Evolutionary conservation across 768 basidiomycete genomes (phyloP).

Genomic region (Trichaptum fuscoviolaceum): DNA sequence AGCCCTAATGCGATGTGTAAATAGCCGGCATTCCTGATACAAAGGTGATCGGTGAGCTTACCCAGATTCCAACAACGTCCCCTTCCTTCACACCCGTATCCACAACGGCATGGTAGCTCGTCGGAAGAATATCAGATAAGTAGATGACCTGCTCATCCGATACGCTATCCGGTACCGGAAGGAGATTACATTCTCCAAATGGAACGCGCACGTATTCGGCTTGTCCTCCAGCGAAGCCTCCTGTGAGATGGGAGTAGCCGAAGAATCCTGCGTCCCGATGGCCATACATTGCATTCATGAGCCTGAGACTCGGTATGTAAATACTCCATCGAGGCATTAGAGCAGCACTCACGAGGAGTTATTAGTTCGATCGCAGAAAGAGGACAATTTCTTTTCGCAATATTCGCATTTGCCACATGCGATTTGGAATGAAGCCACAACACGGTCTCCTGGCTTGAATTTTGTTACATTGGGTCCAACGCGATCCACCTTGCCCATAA

Average conservation of each 20-base stretch:
- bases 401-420: constrained; percentile 69
- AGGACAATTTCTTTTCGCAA: constrained; percentile 68
- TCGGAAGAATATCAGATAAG: constrained; percentile 61
- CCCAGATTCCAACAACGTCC: constrained; percentile 69
- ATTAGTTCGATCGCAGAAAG: constrained; percentile 72
- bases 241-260: constrained; percentile 66
- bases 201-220: constrained; percentile 73
- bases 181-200: constrained; percentile 63
- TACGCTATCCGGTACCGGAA: constrained; percentile 62
- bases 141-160: constrained; percentile 57
- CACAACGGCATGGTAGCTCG: constrained; percentile 68
- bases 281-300: constrained; percentile 58
- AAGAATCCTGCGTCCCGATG: constrained; percentile 67
- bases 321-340: background rate
- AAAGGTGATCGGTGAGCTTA: constrained; percentile 23
- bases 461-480: constrained; percentile 61
- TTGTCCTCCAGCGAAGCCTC: constrained; percentile 72
- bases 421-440: constrained; percentile 76
- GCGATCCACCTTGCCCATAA: constrained; percentile 65
- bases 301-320: constrained; percentile 20
- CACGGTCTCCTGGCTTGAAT: constrained; percentile 58
- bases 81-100: constrained; percentile 71
- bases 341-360: constrained; percentile 44
- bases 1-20: constrained; percentile 33
- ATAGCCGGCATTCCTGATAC: background rate